A percentile compares a stretch with the other conserved stretches of the same genome.
Evolutionary conservation across 768 basidiomycete species (phyloP).

Genomic region (Calocera viscosa): DNA sequence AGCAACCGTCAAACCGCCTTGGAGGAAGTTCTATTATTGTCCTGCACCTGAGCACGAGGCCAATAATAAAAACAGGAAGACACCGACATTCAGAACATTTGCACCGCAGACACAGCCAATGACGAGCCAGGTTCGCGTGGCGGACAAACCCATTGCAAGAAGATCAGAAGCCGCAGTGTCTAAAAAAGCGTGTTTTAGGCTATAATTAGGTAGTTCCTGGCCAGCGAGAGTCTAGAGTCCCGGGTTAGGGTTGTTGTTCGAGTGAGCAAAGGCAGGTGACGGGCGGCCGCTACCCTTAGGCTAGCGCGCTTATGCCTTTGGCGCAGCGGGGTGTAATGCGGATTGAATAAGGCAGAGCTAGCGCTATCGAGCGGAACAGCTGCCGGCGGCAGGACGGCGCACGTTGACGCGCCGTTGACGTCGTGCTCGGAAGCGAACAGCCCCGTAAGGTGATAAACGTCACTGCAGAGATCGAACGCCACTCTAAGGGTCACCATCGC

Average conservation of each 20-base stretch:
- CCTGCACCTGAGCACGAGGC: background rate
- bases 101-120: constrained; percentile 5
- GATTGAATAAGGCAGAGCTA: background rate
- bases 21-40: background rate
- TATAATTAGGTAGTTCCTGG: background rate
- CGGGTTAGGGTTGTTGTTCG: no score
- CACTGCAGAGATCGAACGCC: background rate
- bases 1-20: background rate
- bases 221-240: background rate
- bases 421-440: background rate
- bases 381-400: background rate
- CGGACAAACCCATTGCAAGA: background rate
- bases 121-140: background rate
- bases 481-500: background rate
- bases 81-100: background rate
- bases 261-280: background rate
- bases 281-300: background rate
- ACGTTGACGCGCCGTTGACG: background rate
- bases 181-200: background rate
- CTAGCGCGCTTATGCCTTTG: background rate
- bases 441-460: background rate
- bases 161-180: background rate
- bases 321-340: background rate
- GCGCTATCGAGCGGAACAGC: background rate
- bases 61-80: background rate